These are phyloP conservation scores for Fraxinus excelsior DNA, from an alignment of 257 asterid genomes.

Conservation along the genomic window DNA sequence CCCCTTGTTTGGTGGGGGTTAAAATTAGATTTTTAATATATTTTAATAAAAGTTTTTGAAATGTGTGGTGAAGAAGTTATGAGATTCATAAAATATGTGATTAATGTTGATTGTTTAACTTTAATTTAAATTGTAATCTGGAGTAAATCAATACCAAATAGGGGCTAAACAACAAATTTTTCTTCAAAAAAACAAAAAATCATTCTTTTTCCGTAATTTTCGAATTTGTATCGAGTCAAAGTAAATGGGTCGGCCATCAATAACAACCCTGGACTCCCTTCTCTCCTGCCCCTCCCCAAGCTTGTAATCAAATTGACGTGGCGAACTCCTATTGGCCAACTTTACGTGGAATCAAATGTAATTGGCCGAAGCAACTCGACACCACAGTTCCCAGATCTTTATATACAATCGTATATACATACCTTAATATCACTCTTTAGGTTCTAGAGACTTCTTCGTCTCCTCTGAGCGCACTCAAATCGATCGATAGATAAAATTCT, in stretches of 20 bases:
- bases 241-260: neutral
- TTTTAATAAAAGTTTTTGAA: too few species aligned
- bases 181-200: neutral
- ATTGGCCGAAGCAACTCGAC: conserved; percentile 67
- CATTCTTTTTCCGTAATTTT: neutral
- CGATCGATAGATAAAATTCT: conserved; percentile 8
- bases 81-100: too few species aligned
- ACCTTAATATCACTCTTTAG: neutral
- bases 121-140: too few species aligned
- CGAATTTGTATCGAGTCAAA: neutral
- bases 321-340: conserved; percentile 35
- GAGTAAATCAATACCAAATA: too few species aligned
- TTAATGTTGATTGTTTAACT: too few species aligned
- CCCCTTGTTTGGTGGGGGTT: too few species aligned
- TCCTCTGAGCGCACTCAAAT: conserved; percentile 31
- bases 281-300: neutral
- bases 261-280: neutral
- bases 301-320: conserved; percentile 28
- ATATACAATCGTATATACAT: neutral
- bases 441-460: conserved; percentile 23
- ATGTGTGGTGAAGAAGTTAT: too few species aligned
- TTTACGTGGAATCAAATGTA: conserved; percentile 42
- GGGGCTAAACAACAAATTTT: neutral
- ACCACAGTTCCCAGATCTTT: conserved; percentile 41
- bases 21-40: too few species aligned